These are phyloP conservation scores for Nymphaea thermarum DNA, from an alignment of 164 flowering plant genomes.

Conservation along the genomic window DNA sequence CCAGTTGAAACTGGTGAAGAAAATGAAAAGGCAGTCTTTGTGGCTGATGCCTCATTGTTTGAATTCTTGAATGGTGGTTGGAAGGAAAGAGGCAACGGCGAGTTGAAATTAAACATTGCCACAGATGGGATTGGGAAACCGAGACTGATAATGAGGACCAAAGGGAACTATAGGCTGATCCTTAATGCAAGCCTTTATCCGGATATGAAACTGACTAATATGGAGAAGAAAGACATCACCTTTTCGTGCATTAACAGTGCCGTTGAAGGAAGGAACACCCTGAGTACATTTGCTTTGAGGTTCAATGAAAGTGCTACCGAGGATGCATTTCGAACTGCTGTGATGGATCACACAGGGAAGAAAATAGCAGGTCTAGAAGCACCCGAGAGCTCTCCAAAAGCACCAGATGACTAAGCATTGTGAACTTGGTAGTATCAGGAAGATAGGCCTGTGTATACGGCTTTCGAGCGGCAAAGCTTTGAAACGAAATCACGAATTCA, in stretches of 20 bases:
- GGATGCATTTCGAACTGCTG: conserved; percentile 51
- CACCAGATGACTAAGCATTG: conserved; percentile 30
- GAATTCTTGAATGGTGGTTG: conserved; percentile 72
- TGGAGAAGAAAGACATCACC: conserved; percentile 85
- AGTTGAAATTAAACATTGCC: conserved; percentile 68
- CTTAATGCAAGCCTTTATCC: conserved; percentile 78
- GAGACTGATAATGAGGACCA: conserved; percentile 75
- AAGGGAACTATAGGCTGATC: conserved; percentile 69
- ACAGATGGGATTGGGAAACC: conserved; percentile 39
- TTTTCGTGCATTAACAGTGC: conserved; percentile 78
- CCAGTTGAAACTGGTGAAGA: conserved; percentile 91
- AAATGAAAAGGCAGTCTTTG: conserved; percentile 62
- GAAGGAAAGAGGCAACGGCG: conserved; percentile 99
- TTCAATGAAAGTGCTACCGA: conserved; percentile 59
- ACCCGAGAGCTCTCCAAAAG: conserved; percentile 80
- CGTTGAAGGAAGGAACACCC: conserved; percentile 33
- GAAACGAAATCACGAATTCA: neutral
- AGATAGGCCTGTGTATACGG: neutral
- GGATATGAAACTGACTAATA: conserved; percentile 81
- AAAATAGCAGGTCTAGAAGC: conserved; percentile 34
- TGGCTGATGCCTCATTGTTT: conserved; percentile 71
- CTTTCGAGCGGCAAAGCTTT: neutral
- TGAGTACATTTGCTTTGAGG: conserved; percentile 73
- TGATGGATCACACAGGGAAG: conserved; percentile 43
- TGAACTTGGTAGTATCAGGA: neutral